phyloP scores from a whole-genome alignment of 2,329 filamentous ascomycete species.

The Exophiala phaeomuriformis region DNA sequence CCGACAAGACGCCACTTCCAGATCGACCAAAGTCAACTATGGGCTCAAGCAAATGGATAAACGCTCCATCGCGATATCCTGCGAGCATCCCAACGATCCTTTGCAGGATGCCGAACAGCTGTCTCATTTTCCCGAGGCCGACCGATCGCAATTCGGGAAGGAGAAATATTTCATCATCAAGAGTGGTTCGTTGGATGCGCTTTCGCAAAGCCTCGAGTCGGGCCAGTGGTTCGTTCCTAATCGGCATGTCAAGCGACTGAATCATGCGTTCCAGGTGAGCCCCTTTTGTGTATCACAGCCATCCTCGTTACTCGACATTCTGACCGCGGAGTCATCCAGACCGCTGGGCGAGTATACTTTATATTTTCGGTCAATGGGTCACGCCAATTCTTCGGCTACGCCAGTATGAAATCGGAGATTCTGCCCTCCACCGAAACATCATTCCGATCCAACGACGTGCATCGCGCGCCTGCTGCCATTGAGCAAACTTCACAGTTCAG shows the following conservation, averaged over 20 bases:
- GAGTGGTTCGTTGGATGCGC: conserved; percentile 14
- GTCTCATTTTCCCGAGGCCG: conserved; percentile 12
- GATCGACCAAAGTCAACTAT: conserved; percentile 21
- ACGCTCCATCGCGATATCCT: conserved; percentile 5
- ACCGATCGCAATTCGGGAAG: conserved; percentile 9
- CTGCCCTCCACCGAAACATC: neutral
- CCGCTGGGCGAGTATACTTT: conserved; percentile 15
- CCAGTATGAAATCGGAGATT: conserved; percentile 17
- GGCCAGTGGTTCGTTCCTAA: conserved; percentile 16
- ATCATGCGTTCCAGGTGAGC: conserved; percentile 17
- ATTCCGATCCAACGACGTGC: conserved; percentile 4
- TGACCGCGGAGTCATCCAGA: no score
- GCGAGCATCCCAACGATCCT: neutral
- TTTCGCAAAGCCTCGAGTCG: conserved; percentile 15
- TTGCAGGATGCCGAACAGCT: conserved; percentile 13
- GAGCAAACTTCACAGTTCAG: neutral
- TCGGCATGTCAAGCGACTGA: conserved; percentile 16
- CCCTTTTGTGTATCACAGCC: no score
- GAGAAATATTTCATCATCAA: conserved; percentile 21
- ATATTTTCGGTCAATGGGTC: conserved; percentile 20
- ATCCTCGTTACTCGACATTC: no score
- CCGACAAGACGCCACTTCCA: conserved; percentile 8
- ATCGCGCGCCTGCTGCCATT: conserved; percentile 1
- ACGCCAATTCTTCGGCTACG: conserved; percentile 16
- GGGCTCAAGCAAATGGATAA: conserved; percentile 4